Base-by-base conservation (phyloP, 495 filamentous ascomycete species). In the Annulohypoxylon moriforme region DNA sequence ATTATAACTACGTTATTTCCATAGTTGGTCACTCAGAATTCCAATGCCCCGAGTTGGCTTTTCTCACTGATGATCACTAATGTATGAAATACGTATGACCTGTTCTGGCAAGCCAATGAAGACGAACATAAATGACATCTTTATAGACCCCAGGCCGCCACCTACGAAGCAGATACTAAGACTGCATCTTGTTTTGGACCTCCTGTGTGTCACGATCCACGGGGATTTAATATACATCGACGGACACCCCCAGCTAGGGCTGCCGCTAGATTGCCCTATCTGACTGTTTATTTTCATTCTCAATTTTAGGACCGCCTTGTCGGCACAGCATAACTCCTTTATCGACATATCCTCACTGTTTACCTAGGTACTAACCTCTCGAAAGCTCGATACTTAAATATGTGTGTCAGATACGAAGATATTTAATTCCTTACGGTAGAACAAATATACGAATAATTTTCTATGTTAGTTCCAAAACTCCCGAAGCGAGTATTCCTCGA, bases 71-170 rank as follows among this genome's bases (percentile, higher is more conserved):
- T 16, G 25, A 57, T 46, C 11, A 24, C 34, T 42, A 55, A 60
- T 25, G 56, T 49, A 20, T 24, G 36, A 2, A 11, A 14, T 49
- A 18, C 14, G 16, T 63, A 40, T n/a, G 60, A 29, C 13, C 44
- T 38, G 38, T 20, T 44, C 8, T 34, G 24, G 18, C 20, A 22
- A 53, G 27, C 59, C 59, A 69, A 64, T 58, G 40, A 59, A 58
- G 50, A 27, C 7, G 29, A 8, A 11, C 7, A 20, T 11, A 20
- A 18, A 44, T 22, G 10, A 2, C 13, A 56, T 55, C 8, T 31
- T 7, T 33, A 13, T 36, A 44, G 13, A 25, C 58, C 16, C 9
- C 36, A 16, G n/a, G 59, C 13, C 10, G 38, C 36, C 42, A 47
- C n/a, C n/a, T 52, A 33, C 27, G 18, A 57, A 55, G 16, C 22